A percentile compares a stretch with the other conserved stretches of the same genome.
Conservation (phyloP, 495 filamentous ascomycete genomes). For the Aspergillus bridgeri region DNA sequence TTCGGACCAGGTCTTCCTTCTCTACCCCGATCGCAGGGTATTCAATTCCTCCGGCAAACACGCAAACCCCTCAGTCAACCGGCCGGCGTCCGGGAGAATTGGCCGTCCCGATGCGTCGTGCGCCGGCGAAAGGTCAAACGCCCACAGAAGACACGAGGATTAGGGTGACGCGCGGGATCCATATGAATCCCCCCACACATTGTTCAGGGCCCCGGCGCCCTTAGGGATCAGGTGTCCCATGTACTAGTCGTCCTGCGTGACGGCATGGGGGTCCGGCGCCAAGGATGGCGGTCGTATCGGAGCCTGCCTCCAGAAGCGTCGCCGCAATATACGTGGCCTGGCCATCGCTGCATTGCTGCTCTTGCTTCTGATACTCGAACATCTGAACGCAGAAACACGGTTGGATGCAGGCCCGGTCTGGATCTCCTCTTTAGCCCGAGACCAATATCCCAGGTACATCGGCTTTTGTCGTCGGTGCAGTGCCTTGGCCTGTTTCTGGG, state of each 20-base stretch:
- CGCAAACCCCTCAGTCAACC: slow-evolving; percentile 38
- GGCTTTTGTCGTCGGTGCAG: slow-evolving; percentile 27
- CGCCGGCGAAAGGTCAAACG: slow-evolving; percentile 31
- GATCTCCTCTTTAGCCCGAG: slow-evolving; percentile 32
- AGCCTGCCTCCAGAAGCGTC: slow-evolving; percentile 42
- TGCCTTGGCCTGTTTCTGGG: slow-evolving; percentile 36
- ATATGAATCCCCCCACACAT: slow-evolving; percentile 47
- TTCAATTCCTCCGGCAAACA: slow-evolving; percentile 36
- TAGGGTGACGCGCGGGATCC: slow-evolving; percentile 39
- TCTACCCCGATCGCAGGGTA: slow-evolving; percentile 29
- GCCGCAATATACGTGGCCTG: slow-evolving; percentile 40
- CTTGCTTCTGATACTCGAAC: slow-evolving; percentile 32
- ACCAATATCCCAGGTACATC: slow-evolving; percentile 39
- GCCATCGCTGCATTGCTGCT: slow-evolving; percentile 27
- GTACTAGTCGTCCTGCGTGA: slow-evolving; percentile 52
- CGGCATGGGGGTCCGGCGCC: slow-evolving; percentile 55
- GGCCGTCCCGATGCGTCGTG: slow-evolving; percentile 11
- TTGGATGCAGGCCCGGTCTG: slow-evolving; percentile 27
- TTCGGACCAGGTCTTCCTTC: slow-evolving; percentile 28
- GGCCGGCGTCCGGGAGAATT: slow-evolving; percentile 22
- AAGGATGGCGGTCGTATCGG: slow-evolving; percentile 38
- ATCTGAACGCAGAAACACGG: slow-evolving; percentile 31
- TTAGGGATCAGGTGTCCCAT: slow-evolving; percentile 49
- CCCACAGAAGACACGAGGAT: slow-evolving; percentile 57
- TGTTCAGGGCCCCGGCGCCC: slow-evolving; percentile 40